phyloP scores from a whole-genome alignment of 2,329 filamentous ascomycete genomes.

The Dactylonectria macrodidyma region DNA sequence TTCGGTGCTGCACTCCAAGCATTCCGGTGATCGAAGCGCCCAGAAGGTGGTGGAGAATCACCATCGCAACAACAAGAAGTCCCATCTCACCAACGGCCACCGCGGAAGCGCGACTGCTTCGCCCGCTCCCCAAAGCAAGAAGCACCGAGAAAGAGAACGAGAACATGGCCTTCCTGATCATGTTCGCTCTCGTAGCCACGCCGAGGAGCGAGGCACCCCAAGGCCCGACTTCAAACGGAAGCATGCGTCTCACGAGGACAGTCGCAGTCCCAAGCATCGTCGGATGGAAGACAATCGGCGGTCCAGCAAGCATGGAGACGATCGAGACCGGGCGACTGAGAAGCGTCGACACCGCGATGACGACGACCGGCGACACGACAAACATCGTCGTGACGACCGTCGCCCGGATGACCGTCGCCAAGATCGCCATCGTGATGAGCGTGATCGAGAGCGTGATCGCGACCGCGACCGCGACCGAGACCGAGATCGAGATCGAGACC shows the following conservation, averaged over 20 bases:
- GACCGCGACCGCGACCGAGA: constrained; percentile 51
- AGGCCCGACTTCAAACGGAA: constrained; percentile 74
- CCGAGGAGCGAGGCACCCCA: constrained; percentile 66
- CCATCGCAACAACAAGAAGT: constrained; percentile 93
- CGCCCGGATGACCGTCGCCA: constrained; percentile 43
- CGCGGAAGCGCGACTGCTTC: constrained; percentile 79
- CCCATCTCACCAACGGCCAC: constrained; percentile 69
- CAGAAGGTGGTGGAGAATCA: constrained; percentile 91
- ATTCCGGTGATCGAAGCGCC: constrained; percentile 81
- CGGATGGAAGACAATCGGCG: constrained; percentile 59
- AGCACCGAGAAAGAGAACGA: constrained; percentile 64
- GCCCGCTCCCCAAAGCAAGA: constrained; percentile 71
- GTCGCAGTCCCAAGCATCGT: constrained; percentile 60
- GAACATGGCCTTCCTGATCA: constrained; percentile 64
- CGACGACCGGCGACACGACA: constrained; percentile 41
- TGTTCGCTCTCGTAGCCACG: constrained; percentile 65
- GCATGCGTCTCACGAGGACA: constrained; percentile 66
- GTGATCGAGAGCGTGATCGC: constrained; percentile 48
- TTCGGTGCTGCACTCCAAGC: constrained; percentile 91
- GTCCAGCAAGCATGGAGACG: constrained; percentile 54
- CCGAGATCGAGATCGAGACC: constrained; percentile 40
- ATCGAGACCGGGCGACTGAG: constrained; percentile 52
- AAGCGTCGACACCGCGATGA: constrained; percentile 44
- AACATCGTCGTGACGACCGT: constrained; percentile 50
- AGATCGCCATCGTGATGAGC: constrained; percentile 40